These are phyloP conservation scores for Solanum etuberosum DNA, from an alignment of 257 asterid genomes.

Conservation along the genomic window DNA sequence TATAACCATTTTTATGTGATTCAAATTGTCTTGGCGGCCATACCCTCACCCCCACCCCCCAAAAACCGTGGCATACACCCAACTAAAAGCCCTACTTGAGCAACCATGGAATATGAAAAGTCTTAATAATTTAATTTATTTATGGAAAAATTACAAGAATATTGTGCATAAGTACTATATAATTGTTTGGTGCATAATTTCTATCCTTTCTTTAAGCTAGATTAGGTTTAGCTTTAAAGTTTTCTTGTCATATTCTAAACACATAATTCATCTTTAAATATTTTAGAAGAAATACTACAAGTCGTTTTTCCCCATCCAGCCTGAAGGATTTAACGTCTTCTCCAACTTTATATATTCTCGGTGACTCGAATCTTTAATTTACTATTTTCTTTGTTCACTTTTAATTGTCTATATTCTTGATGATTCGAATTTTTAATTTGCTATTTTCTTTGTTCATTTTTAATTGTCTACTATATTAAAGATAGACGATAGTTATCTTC, in stretches of 20 bases:
- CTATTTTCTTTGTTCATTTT: background rate
- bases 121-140: background rate
- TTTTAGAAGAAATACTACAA: background rate
- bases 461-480: no score
- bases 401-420: background rate
- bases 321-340: background rate
- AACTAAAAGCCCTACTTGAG: background rate
- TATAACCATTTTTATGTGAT: background rate
- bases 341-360: background rate
- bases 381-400: background rate
- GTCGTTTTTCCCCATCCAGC: background rate
- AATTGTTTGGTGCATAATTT: background rate
- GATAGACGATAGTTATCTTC: no score
- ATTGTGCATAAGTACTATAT: background rate
- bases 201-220: background rate
- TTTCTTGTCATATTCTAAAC: background rate
- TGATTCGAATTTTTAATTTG: background rate
- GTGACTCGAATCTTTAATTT: background rate
- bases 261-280: background rate
- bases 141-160: no score
- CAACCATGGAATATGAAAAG: background rate
- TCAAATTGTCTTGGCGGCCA: background rate
- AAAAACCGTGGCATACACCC: background rate
- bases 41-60: background rate
- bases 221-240: background rate